Conservation (phyloP, 768 basidiomycete species). For the Lentinula boryana region DNA sequence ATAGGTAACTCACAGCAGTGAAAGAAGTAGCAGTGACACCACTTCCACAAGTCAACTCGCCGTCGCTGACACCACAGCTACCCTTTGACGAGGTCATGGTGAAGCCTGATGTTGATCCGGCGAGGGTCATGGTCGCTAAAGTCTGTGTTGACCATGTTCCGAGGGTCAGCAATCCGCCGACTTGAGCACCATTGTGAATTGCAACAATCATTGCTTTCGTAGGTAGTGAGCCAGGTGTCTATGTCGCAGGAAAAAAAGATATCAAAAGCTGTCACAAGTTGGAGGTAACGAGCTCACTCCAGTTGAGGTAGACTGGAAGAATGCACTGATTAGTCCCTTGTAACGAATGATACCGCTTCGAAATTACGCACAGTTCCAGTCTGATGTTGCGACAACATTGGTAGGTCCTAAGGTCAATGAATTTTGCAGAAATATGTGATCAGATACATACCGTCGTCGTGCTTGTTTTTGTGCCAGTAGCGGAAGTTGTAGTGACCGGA, state of each 20-base stretch:
- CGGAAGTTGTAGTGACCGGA: conserved; percentile 24
- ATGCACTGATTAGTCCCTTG: background rate
- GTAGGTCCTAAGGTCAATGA: background rate
- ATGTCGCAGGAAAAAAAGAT: background rate
- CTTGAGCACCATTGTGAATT: conserved; percentile 23
- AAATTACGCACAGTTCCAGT: background rate
- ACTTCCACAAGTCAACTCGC: conserved; percentile 44
- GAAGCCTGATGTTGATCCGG: conserved; percentile 43
- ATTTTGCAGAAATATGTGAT: background rate
- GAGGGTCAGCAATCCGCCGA: conserved; percentile 47
- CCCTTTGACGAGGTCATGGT: conserved; percentile 58
- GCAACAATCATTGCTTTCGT: conserved; percentile 42
- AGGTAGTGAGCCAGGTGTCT: conserved; percentile 27
- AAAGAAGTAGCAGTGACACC: conserved; percentile 41
- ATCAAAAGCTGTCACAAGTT: background rate
- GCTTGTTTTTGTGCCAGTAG: background rate
- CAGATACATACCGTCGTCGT: conserved; percentile 1
- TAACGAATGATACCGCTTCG: background rate
- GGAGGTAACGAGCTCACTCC: background rate
- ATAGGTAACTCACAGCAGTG: conserved; percentile 33
- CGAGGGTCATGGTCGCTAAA: conserved; percentile 46
- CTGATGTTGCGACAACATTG: background rate
- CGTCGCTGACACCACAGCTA: conserved; percentile 42
- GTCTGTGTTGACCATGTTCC: conserved; percentile 63
- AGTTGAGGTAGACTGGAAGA: background rate